Percentiles rank a stretch among this genome's conserved stretches.
Evolutionary conservation across 805 yeast genomes (phyloP).

Genomic region (Naumovozyma dairenensis): DNA sequence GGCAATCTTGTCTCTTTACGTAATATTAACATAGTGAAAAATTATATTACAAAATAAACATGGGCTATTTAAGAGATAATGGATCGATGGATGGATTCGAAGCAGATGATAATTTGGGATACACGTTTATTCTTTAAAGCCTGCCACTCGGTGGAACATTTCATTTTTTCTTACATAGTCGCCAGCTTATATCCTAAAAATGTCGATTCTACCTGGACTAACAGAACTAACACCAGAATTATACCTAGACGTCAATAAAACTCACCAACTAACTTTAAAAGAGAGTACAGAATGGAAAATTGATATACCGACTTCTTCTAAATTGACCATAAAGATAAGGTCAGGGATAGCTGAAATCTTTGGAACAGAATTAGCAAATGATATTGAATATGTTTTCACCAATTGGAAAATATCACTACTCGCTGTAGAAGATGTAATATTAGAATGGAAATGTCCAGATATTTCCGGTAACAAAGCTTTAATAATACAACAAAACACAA

Average conservation of each 20-base stretch:
- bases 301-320: conserved; percentile 33
- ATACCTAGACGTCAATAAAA: conserved; percentile 12
- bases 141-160: neutral
- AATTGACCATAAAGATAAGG: conserved; percentile 29
- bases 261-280: conserved; percentile 13
- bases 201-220: conserved; percentile 11
- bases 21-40: no score
- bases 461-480: conserved; percentile 28
- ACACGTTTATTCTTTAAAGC: no score
- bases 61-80: no score
- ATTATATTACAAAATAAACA: no score
- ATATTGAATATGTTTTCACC: conserved; percentile 47
- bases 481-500: conserved; percentile 46
- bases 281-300: conserved; percentile 26
- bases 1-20: no score
- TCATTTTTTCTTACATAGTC: neutral
- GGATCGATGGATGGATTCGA: no score
- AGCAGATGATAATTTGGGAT: no score
- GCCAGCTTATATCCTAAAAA: neutral
- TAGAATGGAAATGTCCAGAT: conserved; percentile 37
- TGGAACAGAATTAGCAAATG: conserved; percentile 84
- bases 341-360: conserved; percentile 79
- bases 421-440: conserved; percentile 55
- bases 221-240: conserved; percentile 12
- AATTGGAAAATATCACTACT: conserved; percentile 47